Percentiles rank a stretch among this genome's conserved stretches.
These are phyloP conservation scores for Nemania bipapillata DNA, from an alignment of 2,329 filamentous ascomycete species.

Conservation along the genomic window DNA sequence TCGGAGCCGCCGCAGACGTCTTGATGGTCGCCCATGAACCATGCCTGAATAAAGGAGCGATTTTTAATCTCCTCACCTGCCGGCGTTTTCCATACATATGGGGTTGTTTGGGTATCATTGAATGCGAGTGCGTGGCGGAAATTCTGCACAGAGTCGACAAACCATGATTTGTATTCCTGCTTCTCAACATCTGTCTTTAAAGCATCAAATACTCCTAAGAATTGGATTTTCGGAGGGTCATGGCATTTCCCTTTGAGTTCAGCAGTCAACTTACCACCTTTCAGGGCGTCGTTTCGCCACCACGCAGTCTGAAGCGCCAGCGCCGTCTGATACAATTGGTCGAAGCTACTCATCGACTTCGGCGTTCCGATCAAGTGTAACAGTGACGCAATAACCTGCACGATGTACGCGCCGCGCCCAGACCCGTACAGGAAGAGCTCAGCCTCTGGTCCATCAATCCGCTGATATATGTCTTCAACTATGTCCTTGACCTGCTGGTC, in stretches of 20 bases:
- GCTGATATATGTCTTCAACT: conserved; percentile 23
- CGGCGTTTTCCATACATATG: conserved; percentile 4
- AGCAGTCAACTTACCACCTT: conserved; percentile 15
- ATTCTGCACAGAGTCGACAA: conserved; percentile 19
- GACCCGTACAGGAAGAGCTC: conserved; percentile 31
- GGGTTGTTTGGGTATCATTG: conserved; percentile 22
- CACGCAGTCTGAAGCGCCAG: conserved; percentile 14
- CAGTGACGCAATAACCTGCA: conserved; percentile 28
- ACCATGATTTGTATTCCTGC: conserved; percentile 31
- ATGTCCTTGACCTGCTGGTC: conserved; percentile 30
- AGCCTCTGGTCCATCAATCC: neutral
- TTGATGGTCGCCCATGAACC: conserved; percentile 29
- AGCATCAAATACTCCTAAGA: conserved; percentile 25
- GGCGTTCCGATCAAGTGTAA: conserved; percentile 22
- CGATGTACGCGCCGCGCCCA: conserved; percentile 25
- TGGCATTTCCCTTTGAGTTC: conserved; percentile 16
- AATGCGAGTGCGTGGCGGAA: conserved; percentile 34
- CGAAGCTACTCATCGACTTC: conserved; percentile 25
- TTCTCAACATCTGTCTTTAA: conserved; percentile 17
- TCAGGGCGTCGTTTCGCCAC: conserved; percentile 16
- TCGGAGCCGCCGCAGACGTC: conserved; percentile 30
- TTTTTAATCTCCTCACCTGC: neutral
- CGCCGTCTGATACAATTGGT: conserved; percentile 27
- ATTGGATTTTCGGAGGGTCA: conserved; percentile 16
- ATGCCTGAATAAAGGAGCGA: conserved; percentile 29